Base-by-base conservation (phyloP, 2,329 filamentous ascomycete genomes). In the Colletotrichum sp. region DNA sequence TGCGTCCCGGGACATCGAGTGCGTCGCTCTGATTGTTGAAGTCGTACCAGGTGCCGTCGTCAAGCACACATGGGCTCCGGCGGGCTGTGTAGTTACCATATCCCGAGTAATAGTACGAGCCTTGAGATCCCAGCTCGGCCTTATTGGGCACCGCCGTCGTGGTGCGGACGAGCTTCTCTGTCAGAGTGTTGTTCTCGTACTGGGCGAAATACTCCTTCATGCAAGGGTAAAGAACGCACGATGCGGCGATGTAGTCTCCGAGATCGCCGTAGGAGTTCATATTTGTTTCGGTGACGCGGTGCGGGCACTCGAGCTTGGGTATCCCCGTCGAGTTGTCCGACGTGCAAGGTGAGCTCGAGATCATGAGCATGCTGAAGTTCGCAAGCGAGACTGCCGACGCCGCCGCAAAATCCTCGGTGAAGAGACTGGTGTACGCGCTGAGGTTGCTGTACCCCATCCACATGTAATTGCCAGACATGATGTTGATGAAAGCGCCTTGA, bases 381-480 rank as follows among this genome's bases (percentile, higher is more conserved):
- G 63, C 63, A 16, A 75, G 24, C 36, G 73, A 72, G n/a, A 73
- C 55, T 8, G 39, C 26, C 8, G 73, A 24, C 0, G 69, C 73
- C 7, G 24, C 24, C 2, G 73, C 26, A 3, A 75, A 75, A 3
- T 75, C 69, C 3, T 63, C 16, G 9, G 16, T 63, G 7, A 75
- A 75, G 10, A 62, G 55, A 8, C 44, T 13, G 8, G 30, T 52
- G 30, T 72, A 72, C 12, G 69, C 69, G 6, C 18, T 72, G 16
- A 75, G 63, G 39, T 75, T 75, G 55, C 73, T 75, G 32, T 48
- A n/a, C 32, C 73, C 73, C 24, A 75, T 28, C 73, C 73, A 75
- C 73, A 75, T 75, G 24, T 73, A 75, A 3, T 68, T 24, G 2
- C 63, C 69, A 2, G 30, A 16, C 22, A 57, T 34, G n/a, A 67